These are phyloP conservation scores for Phaeoacremonium minimum DNA, from an alignment of 2,329 filamentous ascomycete species.

Conservation along the genomic window DNA sequence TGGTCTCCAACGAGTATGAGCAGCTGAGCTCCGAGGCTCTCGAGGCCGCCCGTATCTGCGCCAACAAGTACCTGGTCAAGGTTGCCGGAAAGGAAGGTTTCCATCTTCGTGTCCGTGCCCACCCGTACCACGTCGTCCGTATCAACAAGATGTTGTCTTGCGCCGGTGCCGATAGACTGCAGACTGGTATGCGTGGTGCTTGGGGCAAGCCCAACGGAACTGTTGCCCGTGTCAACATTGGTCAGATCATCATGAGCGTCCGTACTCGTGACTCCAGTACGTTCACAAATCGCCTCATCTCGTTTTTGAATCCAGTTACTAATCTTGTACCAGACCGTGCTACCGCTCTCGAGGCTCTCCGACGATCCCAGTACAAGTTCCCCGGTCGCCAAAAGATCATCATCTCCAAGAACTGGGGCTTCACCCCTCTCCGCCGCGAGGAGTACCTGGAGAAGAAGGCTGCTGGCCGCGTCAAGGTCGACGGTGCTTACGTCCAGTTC, in stretches of 20 bases:
- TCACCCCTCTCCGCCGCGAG: constrained; percentile 95
- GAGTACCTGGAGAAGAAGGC: constrained; percentile 97
- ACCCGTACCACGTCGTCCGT: constrained; percentile 99
- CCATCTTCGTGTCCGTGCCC: constrained; percentile 77
- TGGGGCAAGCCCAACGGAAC: constrained; percentile 99
- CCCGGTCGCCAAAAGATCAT: constrained; percentile 99
- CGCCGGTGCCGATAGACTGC: constrained; percentile 99
- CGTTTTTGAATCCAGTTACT: no score
- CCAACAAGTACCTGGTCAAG: constrained; percentile 95
- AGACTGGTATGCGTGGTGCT: constrained; percentile 99
- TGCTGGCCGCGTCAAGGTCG: constrained; percentile 88
- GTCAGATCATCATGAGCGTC: constrained; percentile 96
- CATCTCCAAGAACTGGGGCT: constrained; percentile 99
- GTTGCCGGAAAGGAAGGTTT: constrained; percentile 68
- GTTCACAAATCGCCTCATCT: constrained; percentile 27
- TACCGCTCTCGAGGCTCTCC: constrained; percentile 95
- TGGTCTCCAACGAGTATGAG: constrained; percentile 99
- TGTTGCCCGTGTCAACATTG: constrained; percentile 99
- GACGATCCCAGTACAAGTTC: constrained; percentile 99
- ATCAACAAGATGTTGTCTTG: constrained; percentile 99
- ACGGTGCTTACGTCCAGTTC: constrained; percentile 99
- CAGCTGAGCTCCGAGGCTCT: constrained; percentile 99
- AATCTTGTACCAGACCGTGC: constrained; percentile 87
- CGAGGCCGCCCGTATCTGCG: constrained; percentile 99
- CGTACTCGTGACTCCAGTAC: constrained; percentile 90